Evolutionary conservation across 768 basidiomycete species (phyloP), one percentile per base, ranked within the genome.

Genomic region (Agaricus bisporus): DNA sequence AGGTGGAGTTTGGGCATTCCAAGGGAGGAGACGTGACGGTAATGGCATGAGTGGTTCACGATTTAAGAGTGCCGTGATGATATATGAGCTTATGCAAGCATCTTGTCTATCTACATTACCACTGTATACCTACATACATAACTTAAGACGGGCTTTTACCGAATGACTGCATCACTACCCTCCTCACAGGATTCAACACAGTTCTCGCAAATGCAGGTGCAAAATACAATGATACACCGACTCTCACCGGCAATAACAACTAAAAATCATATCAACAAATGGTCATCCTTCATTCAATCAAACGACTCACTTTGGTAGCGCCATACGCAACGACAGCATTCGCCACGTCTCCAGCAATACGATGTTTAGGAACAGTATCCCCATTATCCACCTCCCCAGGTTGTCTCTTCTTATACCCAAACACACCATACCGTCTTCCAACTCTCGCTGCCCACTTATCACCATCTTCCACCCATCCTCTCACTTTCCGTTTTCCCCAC

Each of bases 301-400:
- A 14, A 36, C 12, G 53, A 49, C 63, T 51, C 60, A 87, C 91
- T 78, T 93, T 93, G 47, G 85, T 86, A 15, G 80, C 71, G 1
- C 80, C 83, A 64, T 94, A 95, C 2, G 91, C 92, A 44, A 91
- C 72, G 8, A 91, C 79, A 2, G 83, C 89, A 63, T 93, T 92
- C 4, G 89, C 85, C 5, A 91, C 80, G 62, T 91, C 88, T 14
- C 85, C 85, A 9, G 84, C 86, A 35, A 91, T 66, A 53, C 26
- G 26, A 46, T 69, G 69, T 11, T 69, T 70, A 14, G 76, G 62
- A 5, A 61, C 58, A n/a, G 60, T 50, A 38, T 58, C 54, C 28
- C 60, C 56, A 51, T 60, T 58, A 41, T 66, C 63, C 48, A 60
- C 64, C 37, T 56, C 57, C 9, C 69, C 69, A 12, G 65, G 60